phyloP scores from a whole-genome alignment of 1,284 basidiomycete genomes.

The Irpex rosettiformis region DNA sequence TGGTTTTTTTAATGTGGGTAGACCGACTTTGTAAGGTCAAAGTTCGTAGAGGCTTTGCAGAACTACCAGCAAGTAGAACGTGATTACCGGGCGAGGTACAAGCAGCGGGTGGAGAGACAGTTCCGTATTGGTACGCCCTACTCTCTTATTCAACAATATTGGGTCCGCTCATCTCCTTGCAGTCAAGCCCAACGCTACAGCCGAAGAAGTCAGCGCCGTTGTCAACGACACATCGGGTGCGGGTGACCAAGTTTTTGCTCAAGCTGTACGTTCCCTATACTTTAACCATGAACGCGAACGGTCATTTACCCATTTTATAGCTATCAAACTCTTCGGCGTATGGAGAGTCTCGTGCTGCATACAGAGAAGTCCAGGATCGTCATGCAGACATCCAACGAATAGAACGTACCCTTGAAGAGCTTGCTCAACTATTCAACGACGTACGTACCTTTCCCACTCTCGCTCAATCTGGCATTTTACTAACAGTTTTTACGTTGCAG shows the following conservation, averaged over 20 bases:
- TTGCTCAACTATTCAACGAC: slow-evolving; percentile 88
- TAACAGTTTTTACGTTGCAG: slow-evolving; percentile 37
- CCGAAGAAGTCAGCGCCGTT: slow-evolving; percentile 79
- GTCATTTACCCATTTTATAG: slow-evolving; percentile 30
- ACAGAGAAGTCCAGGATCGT: slow-evolving; percentile 88
- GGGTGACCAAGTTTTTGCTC: slow-evolving; percentile 77
- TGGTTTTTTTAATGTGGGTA: slow-evolving; percentile 22
- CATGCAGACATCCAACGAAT: slow-evolving; percentile 88
- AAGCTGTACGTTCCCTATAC: slow-evolving; percentile 61
- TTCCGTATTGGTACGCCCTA: slow-evolving; percentile 71
- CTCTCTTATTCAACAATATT: not conserved
- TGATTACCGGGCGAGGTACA: slow-evolving; percentile 79
- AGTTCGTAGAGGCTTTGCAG: slow-evolving; percentile 68
- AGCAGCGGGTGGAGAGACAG: slow-evolving; percentile 84
- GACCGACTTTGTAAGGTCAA: slow-evolving; percentile 53
- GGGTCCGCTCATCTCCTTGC: not conserved
- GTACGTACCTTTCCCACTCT: slow-evolving; percentile 28
- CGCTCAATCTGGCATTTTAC: slow-evolving; percentile 1
- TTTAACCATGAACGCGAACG: not conserved
- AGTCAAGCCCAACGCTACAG: slow-evolving; percentile 90
- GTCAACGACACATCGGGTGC: slow-evolving; percentile 62
- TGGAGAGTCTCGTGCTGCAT: slow-evolving; percentile 80
- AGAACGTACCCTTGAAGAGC: slow-evolving; percentile 83
- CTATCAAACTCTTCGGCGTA: slow-evolving; percentile 75
- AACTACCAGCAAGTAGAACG: slow-evolving; percentile 85